Evolutionary conservation across 495 filamentous ascomycete genomes (phyloP).

Genomic region (Rhypophila decipiens): DNA sequence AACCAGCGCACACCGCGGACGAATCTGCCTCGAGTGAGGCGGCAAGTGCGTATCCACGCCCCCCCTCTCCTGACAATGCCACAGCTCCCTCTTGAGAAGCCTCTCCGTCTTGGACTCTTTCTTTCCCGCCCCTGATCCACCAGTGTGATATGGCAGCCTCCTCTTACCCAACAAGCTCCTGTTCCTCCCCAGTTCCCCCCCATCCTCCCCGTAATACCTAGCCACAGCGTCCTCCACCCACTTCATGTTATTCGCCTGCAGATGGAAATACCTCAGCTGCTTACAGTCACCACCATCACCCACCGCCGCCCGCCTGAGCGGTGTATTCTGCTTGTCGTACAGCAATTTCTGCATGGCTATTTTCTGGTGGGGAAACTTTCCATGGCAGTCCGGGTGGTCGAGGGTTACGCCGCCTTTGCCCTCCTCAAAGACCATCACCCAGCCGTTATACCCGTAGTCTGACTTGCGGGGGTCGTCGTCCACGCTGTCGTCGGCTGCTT

Average conservation of each 20-base stretch:
- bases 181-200: constrained; percentile 7
- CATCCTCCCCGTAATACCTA: constrained; percentile 19
- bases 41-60: constrained; percentile 16
- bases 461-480: constrained; percentile 17
- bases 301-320: constrained; percentile 9
- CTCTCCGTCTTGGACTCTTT: constrained; percentile 19
- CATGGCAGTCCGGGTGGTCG: constrained; percentile 16
- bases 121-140: too few species aligned
- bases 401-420: constrained; percentile 17
- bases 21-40: constrained; percentile 20
- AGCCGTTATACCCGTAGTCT: constrained; percentile 25
- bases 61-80: constrained; percentile 20
- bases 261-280: constrained; percentile 23
- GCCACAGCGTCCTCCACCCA: constrained; percentile 22
- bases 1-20: constrained; percentile 19
- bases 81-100: constrained; percentile 20
- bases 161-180: constrained; percentile 9
- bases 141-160: constrained; percentile 8
- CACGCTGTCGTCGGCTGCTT: constrained; percentile 11
- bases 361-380: constrained; percentile 23
- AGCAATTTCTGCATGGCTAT: constrained; percentile 19
- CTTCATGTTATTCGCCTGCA: constrained; percentile 25
- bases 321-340: constrained; percentile 14
- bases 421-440: constrained; percentile 20
- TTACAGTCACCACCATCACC: too few species aligned